Evolutionary conservation across 352 stramenopile species (phyloP).

Genomic region (Pythium pyrilobum): DNA sequence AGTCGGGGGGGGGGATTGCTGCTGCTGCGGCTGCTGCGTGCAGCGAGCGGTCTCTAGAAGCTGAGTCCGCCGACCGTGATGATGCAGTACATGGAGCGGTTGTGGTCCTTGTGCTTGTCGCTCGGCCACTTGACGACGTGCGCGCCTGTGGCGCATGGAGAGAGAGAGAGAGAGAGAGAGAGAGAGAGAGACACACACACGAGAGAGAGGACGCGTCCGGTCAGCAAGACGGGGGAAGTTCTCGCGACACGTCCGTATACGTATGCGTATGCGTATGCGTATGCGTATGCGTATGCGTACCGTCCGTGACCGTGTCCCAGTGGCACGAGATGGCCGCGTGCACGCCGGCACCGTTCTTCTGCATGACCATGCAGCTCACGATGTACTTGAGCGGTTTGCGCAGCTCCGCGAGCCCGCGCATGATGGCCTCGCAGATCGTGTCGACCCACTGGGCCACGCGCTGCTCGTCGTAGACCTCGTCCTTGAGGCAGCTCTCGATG

Average conservation of each 20-base stretch:
- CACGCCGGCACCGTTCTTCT: conserved; percentile 91
- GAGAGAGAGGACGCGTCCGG: too few species aligned
- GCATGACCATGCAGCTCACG: conserved; percentile 90
- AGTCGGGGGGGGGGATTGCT: too few species aligned
- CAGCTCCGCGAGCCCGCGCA: conserved; percentile 81
- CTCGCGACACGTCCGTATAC: too few species aligned
- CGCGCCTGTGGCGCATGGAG: too few species aligned
- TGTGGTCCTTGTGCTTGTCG: conserved; percentile 89
- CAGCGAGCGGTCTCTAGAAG: conserved; percentile 45
- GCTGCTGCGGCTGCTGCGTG: neutral
- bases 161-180: too few species aligned
- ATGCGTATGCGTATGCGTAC: conserved; percentile 18
- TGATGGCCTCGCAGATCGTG: conserved; percentile 86
- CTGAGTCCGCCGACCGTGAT: conserved; percentile 82
- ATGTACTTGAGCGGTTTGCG: conserved; percentile 93
- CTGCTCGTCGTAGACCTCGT: conserved; percentile 83
- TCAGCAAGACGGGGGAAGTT: too few species aligned
- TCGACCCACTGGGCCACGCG: conserved; percentile 89
- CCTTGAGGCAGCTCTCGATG: conserved; percentile 83
- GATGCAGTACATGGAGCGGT: conserved; percentile 87
- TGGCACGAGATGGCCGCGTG: conserved; percentile 87
- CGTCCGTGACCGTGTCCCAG: conserved; percentile 90
- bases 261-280: too few species aligned
- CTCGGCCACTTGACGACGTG: conserved; percentile 87
- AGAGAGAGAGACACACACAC: too few species aligned